Evolutionary conservation across 1,284 basidiomycete genomes (phyloP), one percentile per base, ranked within the genome.

Genomic region (Somion occarium): DNA sequence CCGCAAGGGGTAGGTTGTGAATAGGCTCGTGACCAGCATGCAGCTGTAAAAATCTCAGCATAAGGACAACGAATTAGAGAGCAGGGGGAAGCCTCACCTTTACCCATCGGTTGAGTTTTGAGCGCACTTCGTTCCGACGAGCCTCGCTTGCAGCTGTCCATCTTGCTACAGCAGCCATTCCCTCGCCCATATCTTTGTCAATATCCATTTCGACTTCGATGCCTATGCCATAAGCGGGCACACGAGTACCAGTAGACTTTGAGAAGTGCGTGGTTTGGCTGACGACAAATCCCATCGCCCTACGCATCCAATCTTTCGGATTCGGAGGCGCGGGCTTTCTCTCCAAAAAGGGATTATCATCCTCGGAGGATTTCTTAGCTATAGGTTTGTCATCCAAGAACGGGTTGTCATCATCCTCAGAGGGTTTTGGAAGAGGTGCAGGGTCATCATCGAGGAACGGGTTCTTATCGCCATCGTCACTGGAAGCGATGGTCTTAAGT

Each of bases 201-300:
- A 89, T 79, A 59, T 90, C 80, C 72, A 89, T 85, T 61, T 91
- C 87, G 25, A 91, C 87, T 66, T 91, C 87, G 49, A 91, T 88
- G 2, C 89, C 89, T 54, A 91, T 77, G 12, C 89, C 88, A 64
- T 91, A 91, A 0, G 79, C 89, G 26, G 87, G 82, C 12, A 88
- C 71, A 34, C 88, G 80, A 57, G 81, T 83, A 13, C 79, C 77
- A n/a, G 76, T 75, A 2, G 69, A 59, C 60, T 84, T 87, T 12
- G 76, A 80, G 62, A 83, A 79, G 60, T 91, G 83, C 1, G 79
- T 88, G 7, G 85, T 77, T 39, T 85, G 77, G 52, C 75, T 86
- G 55, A 91, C 59, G 41, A 90, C 72, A 53, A 91, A 73, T 13
- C 88, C 88, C 84, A 88, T 88, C 2, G 80, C 77, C 13, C 88